Evolutionary conservation across 805 yeast species (phyloP).

Genomic region (Metschnikowia drakensbergensis): DNA sequence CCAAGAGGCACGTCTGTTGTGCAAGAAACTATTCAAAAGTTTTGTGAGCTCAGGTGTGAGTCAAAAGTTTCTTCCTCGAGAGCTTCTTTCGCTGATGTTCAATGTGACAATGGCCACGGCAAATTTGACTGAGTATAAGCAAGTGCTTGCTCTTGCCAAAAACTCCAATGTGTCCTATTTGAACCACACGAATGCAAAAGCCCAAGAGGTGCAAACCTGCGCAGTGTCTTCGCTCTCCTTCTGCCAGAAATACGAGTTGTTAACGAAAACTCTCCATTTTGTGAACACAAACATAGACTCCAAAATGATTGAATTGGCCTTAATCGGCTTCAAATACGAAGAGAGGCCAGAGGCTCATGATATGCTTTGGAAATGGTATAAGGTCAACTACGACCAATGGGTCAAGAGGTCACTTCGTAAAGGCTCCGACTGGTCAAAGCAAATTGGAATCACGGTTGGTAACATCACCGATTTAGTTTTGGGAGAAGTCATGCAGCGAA

Average conservation of each 20-base stretch:
- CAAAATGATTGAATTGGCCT: constrained; percentile 49
- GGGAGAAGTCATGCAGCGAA: constrained; percentile 36
- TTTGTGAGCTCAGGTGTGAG: constrained; percentile 49
- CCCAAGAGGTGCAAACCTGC: constrained; percentile 47
- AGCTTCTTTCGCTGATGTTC: constrained; percentile 44
- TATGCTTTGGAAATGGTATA: constrained; percentile 56
- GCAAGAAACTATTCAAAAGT: constrained; percentile 42
- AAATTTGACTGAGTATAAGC: constrained; percentile 55
- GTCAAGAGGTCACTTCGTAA: constrained; percentile 42
- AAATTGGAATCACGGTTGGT: constrained; percentile 42
- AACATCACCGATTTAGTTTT: constrained; percentile 42
- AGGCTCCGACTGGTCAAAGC: constrained; percentile 44
- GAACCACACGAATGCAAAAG: constrained; percentile 32
- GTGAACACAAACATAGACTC: constrained; percentile 55
- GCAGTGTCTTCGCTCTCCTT: constrained; percentile 57
- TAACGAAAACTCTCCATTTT: constrained; percentile 53
- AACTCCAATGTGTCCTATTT: constrained; percentile 44
- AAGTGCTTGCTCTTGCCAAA: constrained; percentile 50
- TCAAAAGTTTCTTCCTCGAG: constrained; percentile 46
- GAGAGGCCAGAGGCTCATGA: constrained; percentile 25
- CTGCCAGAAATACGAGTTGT: constrained; percentile 41
- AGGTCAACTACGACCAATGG: constrained; percentile 50
- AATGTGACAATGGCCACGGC: constrained; percentile 37
- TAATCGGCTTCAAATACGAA: constrained; percentile 51
- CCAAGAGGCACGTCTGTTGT: constrained; percentile 27